A percentile compares a stretch with the other conserved stretches of the same genome.
Evolutionary conservation across 306 rosid genomes (phyloP).

Genomic region (Casuarina equisetifolia): DNA sequence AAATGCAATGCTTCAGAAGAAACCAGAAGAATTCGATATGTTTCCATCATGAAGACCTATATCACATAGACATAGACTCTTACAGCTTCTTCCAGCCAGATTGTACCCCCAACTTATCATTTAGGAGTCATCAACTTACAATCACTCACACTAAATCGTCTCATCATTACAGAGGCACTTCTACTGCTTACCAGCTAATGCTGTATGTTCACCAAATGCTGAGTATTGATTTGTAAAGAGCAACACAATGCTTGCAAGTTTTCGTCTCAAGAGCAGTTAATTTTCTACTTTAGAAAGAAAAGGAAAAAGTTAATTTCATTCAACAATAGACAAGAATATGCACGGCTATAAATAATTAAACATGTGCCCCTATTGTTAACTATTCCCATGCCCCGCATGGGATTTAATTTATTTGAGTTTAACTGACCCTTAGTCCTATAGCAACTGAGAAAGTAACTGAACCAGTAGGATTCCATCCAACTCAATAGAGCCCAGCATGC

Average conservation of each 20-base stretch:
- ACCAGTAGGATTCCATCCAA: neutral
- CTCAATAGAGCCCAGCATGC: neutral
- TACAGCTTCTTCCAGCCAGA: neutral
- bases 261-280: neutral
- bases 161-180: neutral
- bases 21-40: neutral
- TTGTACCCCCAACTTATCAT: neutral
- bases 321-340: neutral
- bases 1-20: neutral
- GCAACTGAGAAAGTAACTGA: neutral
- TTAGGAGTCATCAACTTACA: neutral
- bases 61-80: neutral
- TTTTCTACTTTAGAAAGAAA: neutral
- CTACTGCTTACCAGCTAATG: neutral
- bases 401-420: neutral
- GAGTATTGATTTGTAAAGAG: neutral
- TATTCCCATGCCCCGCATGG: neutral
- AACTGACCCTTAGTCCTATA: neutral
- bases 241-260: neutral
- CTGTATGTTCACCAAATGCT: neutral
- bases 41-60: neutral
- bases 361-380: no score
- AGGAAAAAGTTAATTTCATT: neutral
- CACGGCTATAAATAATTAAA: neutral
- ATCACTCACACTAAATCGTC: neutral